Evolutionary conservation across 495 filamentous ascomycete species (phyloP).

Genomic region (Choiromyces venosus): DNA sequence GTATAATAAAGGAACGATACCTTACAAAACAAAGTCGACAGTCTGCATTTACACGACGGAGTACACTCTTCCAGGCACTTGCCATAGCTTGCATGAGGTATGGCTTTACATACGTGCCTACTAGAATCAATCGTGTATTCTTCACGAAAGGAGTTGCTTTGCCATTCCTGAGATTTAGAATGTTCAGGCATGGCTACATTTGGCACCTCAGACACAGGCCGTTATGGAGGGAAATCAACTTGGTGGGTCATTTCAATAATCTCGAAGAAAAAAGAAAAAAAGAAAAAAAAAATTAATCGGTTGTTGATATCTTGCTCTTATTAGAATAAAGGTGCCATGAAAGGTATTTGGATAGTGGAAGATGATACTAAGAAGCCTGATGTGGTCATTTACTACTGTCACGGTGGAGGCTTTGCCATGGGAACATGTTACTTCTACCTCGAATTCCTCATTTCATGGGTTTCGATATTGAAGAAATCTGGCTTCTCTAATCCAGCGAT

Average conservation of each 20-base stretch:
- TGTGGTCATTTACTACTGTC: slow-evolving; percentile 66
- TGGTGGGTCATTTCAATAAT: slow-evolving; percentile 21
- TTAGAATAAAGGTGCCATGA: slow-evolving; percentile 44
- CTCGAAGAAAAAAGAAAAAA: not conserved
- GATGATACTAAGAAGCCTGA: slow-evolving; percentile 55
- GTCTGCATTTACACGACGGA: slow-evolving; percentile 59
- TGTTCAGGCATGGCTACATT: slow-evolving; percentile 63
- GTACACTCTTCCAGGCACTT: slow-evolving; percentile 65
- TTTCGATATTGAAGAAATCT: slow-evolving; percentile 51
- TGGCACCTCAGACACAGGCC: slow-evolving; percentile 45
- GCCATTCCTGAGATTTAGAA: slow-evolving; percentile 66
- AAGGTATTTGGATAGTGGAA: slow-evolving; percentile 58
- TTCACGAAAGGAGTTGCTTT: slow-evolving; percentile 65
- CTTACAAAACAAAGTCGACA: slow-evolving; percentile 46
- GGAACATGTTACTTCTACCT: slow-evolving; percentile 74
- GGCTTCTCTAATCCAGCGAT: slow-evolving; percentile 68
- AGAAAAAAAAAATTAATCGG: not conserved
- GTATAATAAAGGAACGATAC: slow-evolving; percentile 56
- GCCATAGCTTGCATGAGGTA: slow-evolving; percentile 69
- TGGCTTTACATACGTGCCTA: slow-evolving; percentile 64
- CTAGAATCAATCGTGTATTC: slow-evolving; percentile 64
- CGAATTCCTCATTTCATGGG: slow-evolving; percentile 67
- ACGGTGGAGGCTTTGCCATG: slow-evolving; percentile 77
- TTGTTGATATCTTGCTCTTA: slow-evolving; percentile 5
- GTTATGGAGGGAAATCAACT: slow-evolving; percentile 53